Evolutionary conservation across 768 basidiomycete species (phyloP), one percentile per base, ranked within the genome.

Genomic region (Leccinum fibrillosum): DNA sequence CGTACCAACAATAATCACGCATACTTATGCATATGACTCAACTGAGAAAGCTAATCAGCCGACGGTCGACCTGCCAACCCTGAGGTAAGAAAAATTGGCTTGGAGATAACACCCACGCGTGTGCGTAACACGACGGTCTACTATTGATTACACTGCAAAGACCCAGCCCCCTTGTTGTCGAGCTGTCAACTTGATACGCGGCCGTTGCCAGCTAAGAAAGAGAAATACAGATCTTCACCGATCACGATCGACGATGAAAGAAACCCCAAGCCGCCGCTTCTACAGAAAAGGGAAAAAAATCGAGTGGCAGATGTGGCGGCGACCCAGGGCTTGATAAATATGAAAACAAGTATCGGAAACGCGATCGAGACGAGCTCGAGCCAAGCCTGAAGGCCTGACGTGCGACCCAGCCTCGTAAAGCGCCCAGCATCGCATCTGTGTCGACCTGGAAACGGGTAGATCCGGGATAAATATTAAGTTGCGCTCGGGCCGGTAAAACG

Each of bases 401-500:
- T 50, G 35, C 34, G 37, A 50, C 58, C 53, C 51, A 54, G 52
- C 44, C 26, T 37, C 57, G 50, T 62, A 28, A 51, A 53, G 50
- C 30, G 34, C 45, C 39, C 34, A 56, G 23, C 17, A 53, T 34
- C 49, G 23, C 17, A 53, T 34, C 50, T 61, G 48, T 32, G 50
- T 52, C 50, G 56, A 30, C 53, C 57, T 35, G 49, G 48, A 57
- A 54, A 59, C 53, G 58, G 58, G 60, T 55, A 66, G 55, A 66
- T 66, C 57, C 66, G 57, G 58, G 53, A 60, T 70, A 70, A 69
- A 70, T 68, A 70, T 55, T 9, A 59, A 62, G 58, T 61, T 34
- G 58, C 44, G 52, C 51, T 59, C 54, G 44, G 53, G 25, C 65
- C 54, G 48, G 45, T 35, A 57, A 57, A 55, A 60, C 56, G 50